These are phyloP conservation scores for Penicillium sp. DNA, from an alignment of 2,329 filamentous ascomycete species.

Conservation along the genomic window DNA sequence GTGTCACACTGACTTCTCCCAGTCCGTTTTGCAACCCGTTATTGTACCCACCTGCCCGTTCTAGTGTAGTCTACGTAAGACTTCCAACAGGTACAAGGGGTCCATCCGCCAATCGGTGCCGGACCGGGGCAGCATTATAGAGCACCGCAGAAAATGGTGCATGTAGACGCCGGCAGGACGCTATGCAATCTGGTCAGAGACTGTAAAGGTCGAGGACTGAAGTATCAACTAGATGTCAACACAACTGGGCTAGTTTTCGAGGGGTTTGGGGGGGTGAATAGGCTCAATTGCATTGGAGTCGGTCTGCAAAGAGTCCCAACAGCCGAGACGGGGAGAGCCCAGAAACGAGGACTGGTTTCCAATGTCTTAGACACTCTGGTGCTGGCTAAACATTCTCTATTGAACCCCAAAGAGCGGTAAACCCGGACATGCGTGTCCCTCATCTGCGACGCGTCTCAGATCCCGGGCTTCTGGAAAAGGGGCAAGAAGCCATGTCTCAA, in stretches of 20 bases:
- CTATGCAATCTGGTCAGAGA: conserved; percentile 6
- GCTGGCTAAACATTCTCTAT: background rate
- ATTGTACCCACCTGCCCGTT: conserved; percentile 11
- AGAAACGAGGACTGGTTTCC: conserved; percentile 11
- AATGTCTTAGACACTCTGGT: conserved; percentile 23
- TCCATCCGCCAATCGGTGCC: conserved; percentile 3
- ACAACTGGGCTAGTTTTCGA: conserved; percentile 5
- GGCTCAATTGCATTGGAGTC: conserved; percentile 2
- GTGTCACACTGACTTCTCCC: conserved; percentile 9
- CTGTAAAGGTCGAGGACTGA: conserved; percentile 4
- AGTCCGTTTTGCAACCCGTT: conserved; percentile 13
- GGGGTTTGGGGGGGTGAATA: too few species aligned
- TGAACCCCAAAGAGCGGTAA: conserved; percentile 21
- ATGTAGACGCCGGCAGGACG: background rate
- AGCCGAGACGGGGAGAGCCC: conserved; percentile 6
- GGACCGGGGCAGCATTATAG: background rate
- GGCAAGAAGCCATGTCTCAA: conserved; percentile 15
- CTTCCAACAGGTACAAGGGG: conserved; percentile 6
- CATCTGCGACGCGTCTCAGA: conserved; percentile 3
- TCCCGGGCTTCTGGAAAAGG: conserved; percentile 16
- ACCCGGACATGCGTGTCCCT: conserved; percentile 9
- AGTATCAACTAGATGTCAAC: background rate
- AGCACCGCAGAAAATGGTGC: conserved; percentile 14
- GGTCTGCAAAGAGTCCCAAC: conserved; percentile 3
- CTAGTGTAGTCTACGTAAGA: conserved; percentile 4